Base-by-base conservation (phyloP, 1,139 yeast genomes). In the Saccharomyces hybrid region DNA sequence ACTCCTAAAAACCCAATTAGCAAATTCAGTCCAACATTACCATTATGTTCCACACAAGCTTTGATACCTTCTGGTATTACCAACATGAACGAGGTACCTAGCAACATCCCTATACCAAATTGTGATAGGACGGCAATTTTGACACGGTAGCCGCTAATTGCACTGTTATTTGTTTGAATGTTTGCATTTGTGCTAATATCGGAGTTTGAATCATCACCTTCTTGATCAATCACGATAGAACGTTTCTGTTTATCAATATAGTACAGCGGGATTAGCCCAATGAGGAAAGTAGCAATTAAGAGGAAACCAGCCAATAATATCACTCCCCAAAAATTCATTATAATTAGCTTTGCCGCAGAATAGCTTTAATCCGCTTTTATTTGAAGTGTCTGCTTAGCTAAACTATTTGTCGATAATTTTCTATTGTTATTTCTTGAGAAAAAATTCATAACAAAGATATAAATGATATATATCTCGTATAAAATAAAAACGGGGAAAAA, bases 51-150 rank as follows among this genome's bases (percentile, higher is more conserved):
- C 26, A 67, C 68, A 48, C 79, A 66, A 1, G 74, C 73, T 55
- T 75, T 77, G 8, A 81, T 69, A 4, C 86, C 86, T 64, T 83
- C 88, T 0, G 87, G 88, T 26, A 83, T 74, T 7, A 82, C 81
- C 19, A 83, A 67, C 55, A 79, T 76, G 53, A 82, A 68, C 0
- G 83, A 75, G 0, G 86, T 79, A 1, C 86, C 83, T 11, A 81
- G 68, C 50, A 83, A 70, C 59, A 83, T 71, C 0, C 88, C 88
- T 63, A 79, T 74, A 59, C 85, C 79, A 60, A 82, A 75, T 14
- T 75, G 71, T 0, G 85, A 77, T 19, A 74, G 51, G 7, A 59
- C 50, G 5, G 57, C 58, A 28, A 58, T 59, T 19, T 38, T 38
- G 7, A 38, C 44, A 19, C 24, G 44, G 24, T 38, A 38, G 11